Evolutionary conservation across 2,329 filamentous ascomycete species (phyloP), one percentile per base, ranked within the genome.

Genomic region (Cladosporium sp.): DNA sequence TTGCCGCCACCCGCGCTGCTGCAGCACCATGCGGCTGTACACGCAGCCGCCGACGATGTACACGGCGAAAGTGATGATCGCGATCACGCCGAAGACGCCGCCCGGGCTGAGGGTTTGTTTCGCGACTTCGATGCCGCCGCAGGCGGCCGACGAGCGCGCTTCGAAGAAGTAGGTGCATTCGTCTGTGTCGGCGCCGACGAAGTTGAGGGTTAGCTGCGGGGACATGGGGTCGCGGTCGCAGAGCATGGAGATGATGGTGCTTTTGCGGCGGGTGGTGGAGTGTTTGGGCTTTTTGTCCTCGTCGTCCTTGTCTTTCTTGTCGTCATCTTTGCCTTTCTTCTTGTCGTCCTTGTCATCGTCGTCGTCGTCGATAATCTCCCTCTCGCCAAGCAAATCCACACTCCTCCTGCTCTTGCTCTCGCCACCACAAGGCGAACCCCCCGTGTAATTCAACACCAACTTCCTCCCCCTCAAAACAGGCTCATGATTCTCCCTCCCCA

Each of bases 91-190:
- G 76, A 99, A 99, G 14, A 99, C 85, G 78, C 82, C 92, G 79
- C 76, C 91, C 74, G 78, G 95, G 80, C 74, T 91, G 79, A 83
- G 89, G 13, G 83, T 82, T 65, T 87, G 83, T 57, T 83, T 82
- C 67, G 82, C 83, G 11, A 81, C 80, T 64, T 86, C 85, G 28
- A 87, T 83, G 81, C 82, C 93, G 79, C 79, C 91, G 83, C 95
- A 99, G 13, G 93, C 94, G 70, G 92, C 90, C 54, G 87, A 85
- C 26, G 92, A 95, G 69, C 94, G 90, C 58, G 93, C 89, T 77
- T 98, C 93, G 81, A 99, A 99, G 79, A 96, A 91, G 79, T 98
- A 99, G 32, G 92, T 88, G 83, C 95, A 99, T 67, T 96, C 90
- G 75, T 98, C 93, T 48, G 91, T 89, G 67, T 74, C 77, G 6